Percentiles rank a stretch among this genome's conserved stretches.
Conservation (phyloP, 2,329 filamentous ascomycete species). For the Trichoderma simmonsii region DNA sequence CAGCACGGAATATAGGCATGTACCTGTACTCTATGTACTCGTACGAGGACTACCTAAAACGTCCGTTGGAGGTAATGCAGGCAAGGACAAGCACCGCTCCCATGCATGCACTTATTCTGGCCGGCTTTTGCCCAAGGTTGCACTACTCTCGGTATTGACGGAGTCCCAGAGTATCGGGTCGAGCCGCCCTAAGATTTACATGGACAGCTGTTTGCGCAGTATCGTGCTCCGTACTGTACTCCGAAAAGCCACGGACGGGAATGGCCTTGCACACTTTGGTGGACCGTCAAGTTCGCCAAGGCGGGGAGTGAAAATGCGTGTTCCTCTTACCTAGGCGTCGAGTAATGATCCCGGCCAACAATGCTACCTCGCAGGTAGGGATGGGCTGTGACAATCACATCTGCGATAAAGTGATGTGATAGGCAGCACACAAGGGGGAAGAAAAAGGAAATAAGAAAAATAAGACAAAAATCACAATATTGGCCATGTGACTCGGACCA, state of each 20-base stretch:
- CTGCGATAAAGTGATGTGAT: background rate
- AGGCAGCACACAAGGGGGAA: background rate
- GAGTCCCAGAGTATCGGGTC: conserved; percentile 11
- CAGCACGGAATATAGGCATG: background rate
- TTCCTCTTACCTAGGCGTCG: background rate
- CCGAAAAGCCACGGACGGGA: background rate
- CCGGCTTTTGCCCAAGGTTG: background rate
- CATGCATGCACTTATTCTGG: background rate
- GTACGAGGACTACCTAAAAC: background rate
- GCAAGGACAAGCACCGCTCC: background rate
- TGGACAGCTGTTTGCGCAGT: background rate
- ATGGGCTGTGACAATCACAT: conserved; percentile 3
- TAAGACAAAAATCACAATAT: background rate
- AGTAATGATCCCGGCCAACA: background rate
- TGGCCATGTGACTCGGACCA: conserved; percentile 1
- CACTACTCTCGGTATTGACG: background rate
- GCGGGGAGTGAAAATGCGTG: background rate
- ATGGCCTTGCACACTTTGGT: background rate
- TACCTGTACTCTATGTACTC: background rate
- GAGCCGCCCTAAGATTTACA: background rate
- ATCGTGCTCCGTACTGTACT: background rate
- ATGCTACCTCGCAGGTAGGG: background rate
- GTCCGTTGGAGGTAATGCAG: background rate
- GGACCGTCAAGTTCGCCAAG: background rate
- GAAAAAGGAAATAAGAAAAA: background rate